Evolutionary conservation across 2,329 filamentous ascomycete genomes (phyloP).

Genomic region (Mariannaea elegans): DNA sequence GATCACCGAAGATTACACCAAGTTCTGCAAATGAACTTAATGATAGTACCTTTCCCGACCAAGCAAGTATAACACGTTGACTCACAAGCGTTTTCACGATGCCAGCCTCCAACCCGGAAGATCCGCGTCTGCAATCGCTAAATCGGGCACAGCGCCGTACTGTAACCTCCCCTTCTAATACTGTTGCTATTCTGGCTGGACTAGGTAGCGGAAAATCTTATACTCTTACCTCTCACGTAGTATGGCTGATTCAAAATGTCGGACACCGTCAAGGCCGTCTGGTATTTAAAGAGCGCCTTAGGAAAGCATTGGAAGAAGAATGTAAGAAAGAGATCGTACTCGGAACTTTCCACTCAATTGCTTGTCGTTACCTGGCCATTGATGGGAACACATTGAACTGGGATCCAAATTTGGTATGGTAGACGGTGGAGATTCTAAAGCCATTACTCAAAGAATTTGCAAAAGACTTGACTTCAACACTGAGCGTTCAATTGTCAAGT

Average conservation of each 20-base stretch:
- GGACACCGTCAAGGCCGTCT: constrained; percentile 89
- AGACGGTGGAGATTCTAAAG: constrained; percentile 80
- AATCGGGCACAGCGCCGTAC: constrained; percentile 65
- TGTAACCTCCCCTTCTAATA: constrained; percentile 61
- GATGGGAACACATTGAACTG: constrained; percentile 87
- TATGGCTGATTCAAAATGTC: constrained; percentile 80
- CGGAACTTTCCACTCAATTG: constrained; percentile 95
- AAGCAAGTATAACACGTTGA: constrained; percentile 30
- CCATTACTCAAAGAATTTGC: constrained; percentile 83
- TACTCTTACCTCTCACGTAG: constrained; percentile 90
- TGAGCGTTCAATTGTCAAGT: constrained; percentile 75
- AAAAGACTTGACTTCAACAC: constrained; percentile 75
- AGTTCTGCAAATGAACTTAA: constrained; percentile 11
- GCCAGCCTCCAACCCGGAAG: constrained; percentile 35
- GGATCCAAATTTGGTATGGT: constrained; percentile 89
- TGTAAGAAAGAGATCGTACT: constrained; percentile 81
- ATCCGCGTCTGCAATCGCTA: constrained; percentile 56
- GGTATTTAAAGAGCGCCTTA: constrained; percentile 92
- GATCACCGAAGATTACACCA: neutral
- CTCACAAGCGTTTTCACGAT: constrained; percentile 38
- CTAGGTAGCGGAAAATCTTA: constrained; percentile 90
- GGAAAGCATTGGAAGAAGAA: constrained; percentile 79
- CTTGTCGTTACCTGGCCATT: constrained; percentile 80
- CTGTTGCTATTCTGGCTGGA: constrained; percentile 73
- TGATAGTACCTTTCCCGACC: constrained; percentile 15